Evolutionary conservation across 345 rosid species (phyloP), one percentile per base, ranked within the genome.

Genomic region (Punica granatum): DNA sequence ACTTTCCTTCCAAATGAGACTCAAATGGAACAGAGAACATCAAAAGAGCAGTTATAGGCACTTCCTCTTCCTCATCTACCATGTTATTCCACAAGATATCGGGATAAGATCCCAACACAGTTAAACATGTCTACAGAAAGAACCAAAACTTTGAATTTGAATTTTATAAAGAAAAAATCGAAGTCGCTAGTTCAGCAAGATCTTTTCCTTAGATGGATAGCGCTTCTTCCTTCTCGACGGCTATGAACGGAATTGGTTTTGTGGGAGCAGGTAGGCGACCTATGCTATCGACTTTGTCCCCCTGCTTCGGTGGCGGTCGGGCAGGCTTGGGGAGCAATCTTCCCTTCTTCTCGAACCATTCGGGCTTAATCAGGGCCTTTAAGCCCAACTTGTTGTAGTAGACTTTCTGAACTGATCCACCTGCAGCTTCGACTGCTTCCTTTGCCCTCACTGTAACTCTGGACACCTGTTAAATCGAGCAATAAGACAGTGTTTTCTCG

Each of bases 341-440:
- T 21, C 98, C 96, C 77, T 92, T 92, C 92, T 94, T 92, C 77
- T 85, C 97, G 67, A 94, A 90, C 96, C 96, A 89, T 65, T 94
- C 98, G 0, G 98, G 99, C 76, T 88, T 89, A 19, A 94, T 78
- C 80, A 91, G 76, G 69, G 99, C 98, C 71, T 80, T 78, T 10
- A 91, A 80, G 0, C 99, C 98, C 83, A 94, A 72, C 70, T 89
- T 81, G 85, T 91, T 89, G 87, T 91, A 94, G 75, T 94, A 83
- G 70, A 91, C 98, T 80, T 85, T 81, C 80, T 96, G 82, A 44
- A 91, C 93, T 12, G 97, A 77, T 18, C 99, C 99, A 19, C 98
- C 99, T 0, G 92, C 83, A 46, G 92, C 89, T 86, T 94, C 97
- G 39, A 91, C 95, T 48, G 87, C 86, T 78, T 83, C 87, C 78